A percentile compares a stretch with the other conserved stretches of the same genome.
These are phyloP conservation scores for Inonotus obliquus DNA, from an alignment of 1,284 basidiomycete genomes.

Conservation along the genomic window DNA sequence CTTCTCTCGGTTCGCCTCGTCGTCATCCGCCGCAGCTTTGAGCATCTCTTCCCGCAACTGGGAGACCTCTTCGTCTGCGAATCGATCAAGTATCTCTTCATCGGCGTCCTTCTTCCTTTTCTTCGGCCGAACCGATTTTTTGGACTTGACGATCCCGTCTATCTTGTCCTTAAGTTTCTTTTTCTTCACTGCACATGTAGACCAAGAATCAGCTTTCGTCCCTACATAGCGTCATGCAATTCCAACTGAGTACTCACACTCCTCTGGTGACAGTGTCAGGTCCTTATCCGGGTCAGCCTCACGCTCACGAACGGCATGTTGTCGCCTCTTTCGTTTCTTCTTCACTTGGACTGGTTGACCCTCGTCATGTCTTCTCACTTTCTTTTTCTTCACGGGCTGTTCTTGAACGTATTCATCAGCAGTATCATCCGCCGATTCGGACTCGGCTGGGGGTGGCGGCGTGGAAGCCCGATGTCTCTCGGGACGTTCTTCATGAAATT, in stretches of 20 bases:
- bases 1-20: conserved; percentile 76
- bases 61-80: conserved; percentile 90
- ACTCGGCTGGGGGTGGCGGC: conserved; percentile 35
- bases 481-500: conserved; percentile 22
- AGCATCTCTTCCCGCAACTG: conserved; percentile 84
- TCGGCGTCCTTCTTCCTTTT: conserved; percentile 71
- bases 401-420: conserved; percentile 67
- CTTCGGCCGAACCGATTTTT: conserved; percentile 57
- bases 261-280: conserved; percentile 26
- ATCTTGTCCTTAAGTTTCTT: conserved; percentile 66
- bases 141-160: conserved; percentile 81
- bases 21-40: conserved; percentile 81
- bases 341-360: conserved; percentile 38
- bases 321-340: conserved; percentile 41
- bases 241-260: too few relatives aligned
- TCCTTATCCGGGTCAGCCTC: conserved; percentile 41
- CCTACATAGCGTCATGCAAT: too few relatives aligned
- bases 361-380: conserved; percentile 40
- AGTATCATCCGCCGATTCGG: conserved; percentile 56
- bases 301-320: conserved; percentile 42
- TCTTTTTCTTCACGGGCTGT: conserved; percentile 41
- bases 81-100: conserved; percentile 77
- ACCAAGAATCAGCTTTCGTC: conserved; percentile 9
- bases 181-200: conserved; percentile 39
- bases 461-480: conserved; percentile 27